Conservation (phyloP, 2,329 filamentous ascomycete genomes). For the Plectosphaerella sp. region DNA sequence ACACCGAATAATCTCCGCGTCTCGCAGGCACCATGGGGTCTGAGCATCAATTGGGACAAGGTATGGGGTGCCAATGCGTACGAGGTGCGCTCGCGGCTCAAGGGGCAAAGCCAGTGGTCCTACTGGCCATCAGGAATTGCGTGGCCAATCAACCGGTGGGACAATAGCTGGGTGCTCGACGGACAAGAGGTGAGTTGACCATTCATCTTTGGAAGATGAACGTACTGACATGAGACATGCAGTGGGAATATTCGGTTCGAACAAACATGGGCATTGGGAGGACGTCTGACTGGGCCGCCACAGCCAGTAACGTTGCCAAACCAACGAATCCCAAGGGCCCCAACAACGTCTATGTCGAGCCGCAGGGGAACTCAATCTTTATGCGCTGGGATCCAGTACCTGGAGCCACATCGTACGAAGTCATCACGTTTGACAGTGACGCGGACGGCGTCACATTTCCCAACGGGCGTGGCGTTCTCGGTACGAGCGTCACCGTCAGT, state of each 20-base stretch:
- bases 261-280: conserved; percentile 5
- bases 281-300: conserved; percentile 7
- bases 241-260: conserved; percentile 9
- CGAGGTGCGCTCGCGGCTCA: conserved; percentile 4
- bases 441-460: neutral
- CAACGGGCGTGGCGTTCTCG: neutral
- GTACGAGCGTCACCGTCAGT: neutral
- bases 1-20: conserved; percentile 11
- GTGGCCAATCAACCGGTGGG: neutral
- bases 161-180: conserved; percentile 4
- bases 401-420: neutral
- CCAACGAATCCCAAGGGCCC: neutral
- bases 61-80: conserved; percentile 18
- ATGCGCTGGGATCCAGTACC: neutral
- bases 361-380: conserved; percentile 4
- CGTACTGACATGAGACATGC: no score
- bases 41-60: conserved; percentile 15
- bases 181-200: neutral
- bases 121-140: neutral
- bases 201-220: no score
- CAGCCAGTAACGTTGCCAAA: neutral
- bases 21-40: conserved; percentile 5
- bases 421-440: neutral
- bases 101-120: neutral
- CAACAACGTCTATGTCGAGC: neutral